Evolutionary conservation across 331 rosid species (phyloP), one percentile per base, ranked within the genome.

Genomic region (Erythrophleum ivorense): DNA sequence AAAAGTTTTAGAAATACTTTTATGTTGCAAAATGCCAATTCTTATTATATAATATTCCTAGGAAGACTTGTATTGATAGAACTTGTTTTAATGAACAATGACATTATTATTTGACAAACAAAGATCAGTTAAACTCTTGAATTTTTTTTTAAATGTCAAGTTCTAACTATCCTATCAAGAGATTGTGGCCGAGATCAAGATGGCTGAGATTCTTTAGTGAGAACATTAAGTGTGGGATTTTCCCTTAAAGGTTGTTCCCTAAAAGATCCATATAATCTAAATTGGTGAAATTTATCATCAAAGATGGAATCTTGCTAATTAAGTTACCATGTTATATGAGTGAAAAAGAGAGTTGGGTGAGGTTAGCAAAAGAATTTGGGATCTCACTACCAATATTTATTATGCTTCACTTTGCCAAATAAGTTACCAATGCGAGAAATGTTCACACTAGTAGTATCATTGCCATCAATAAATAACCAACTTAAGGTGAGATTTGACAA

Each of bases 111-210:
- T n/a, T n/a, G n/a, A n/a, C n/a, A n/a, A n/a, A n/a, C n/a, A n/a
- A n/a, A n/a, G n/a, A n/a, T n/a, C n/a, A n/a, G n/a, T n/a, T n/a
- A n/a, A n/a, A n/a, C n/a, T n/a, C n/a, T n/a, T n/a, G n/a, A n/a
- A n/a, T n/a, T n/a, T n/a, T n/a, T n/a, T n/a, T n/a, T n/a, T n/a
- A n/a, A n/a, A n/a, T n/a, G n/a, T 24, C 10, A 24, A 58, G 65
- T 9, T 58, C 65, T 58, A 58, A 58, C 21, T 43, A 6, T 4
- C 90, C 92, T 3, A 54, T 63, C 71, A 90, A 71, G 53, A 9
- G 34, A 55, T 84, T 84, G 18, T 0, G 0, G 3, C 0, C 0
- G 9, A 76, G 21, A 38, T 0, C 2, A 57, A 84, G 7, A 36
- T 0, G 0, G 36, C 5, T 45, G 6, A 80, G 60, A 33, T 71